Conservation (phyloP, 441 rosid genomes). For the Populus hybrid region DNA sequence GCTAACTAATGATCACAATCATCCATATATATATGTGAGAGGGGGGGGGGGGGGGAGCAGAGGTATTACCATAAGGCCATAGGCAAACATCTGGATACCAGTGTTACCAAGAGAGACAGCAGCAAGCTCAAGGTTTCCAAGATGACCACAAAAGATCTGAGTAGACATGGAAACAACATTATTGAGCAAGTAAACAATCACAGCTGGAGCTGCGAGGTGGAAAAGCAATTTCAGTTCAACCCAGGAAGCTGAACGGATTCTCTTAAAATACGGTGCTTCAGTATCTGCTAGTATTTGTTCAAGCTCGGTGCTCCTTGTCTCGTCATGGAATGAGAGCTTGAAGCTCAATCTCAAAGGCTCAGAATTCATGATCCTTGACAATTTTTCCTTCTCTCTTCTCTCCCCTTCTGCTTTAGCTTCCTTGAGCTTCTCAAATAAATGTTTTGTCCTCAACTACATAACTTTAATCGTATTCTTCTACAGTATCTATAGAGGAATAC, state of each 20-base stretch:
- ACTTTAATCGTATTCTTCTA: not conserved
- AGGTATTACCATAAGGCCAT: constrained; percentile 13
- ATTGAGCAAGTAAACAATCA: constrained; percentile 54
- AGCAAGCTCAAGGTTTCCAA: constrained; percentile 36
- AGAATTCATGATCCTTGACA: not conserved
- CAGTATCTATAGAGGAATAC: not conserved
- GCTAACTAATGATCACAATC: not conserved
- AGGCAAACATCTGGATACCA: constrained; percentile 11
- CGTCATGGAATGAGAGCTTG: not conserved
- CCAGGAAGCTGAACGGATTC: constrained; percentile 41
- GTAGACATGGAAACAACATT: constrained; percentile 47
- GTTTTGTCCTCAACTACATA: not conserved
- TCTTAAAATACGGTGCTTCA: constrained; percentile 23
- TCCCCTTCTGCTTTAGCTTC: not conserved
- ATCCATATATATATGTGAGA: not conserved
- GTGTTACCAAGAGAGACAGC: constrained; percentile 29
- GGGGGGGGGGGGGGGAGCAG: rapidly evolving
- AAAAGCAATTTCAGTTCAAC: constrained; percentile 51
- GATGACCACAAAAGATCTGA: constrained; percentile 51
- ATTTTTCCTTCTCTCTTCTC: not conserved
- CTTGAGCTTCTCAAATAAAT: not conserved
- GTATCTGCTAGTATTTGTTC: constrained; percentile 5
- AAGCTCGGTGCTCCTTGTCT: not conserved
- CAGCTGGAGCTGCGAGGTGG: constrained; percentile 54
- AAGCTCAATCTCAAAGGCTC: not conserved